Evolutionary conservation across 2,329 filamentous ascomycete species (phyloP).

Genomic region (Proliferodiscus dingleyae): DNA sequence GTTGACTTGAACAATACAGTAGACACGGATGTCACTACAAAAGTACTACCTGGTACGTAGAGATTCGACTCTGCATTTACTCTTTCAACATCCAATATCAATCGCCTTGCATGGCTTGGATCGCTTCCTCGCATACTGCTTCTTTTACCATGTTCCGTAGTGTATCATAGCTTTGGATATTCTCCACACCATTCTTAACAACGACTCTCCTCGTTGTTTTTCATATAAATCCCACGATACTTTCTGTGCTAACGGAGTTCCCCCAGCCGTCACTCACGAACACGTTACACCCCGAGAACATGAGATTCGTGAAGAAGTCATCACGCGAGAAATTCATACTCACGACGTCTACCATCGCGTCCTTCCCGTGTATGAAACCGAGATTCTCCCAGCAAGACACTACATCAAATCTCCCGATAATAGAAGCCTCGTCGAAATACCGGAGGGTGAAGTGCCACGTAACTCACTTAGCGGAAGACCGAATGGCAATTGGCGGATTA

Average conservation of each 20-base stretch:
- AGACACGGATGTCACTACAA: slow-evolving; percentile 28
- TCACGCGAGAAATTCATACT: slow-evolving; percentile 50
- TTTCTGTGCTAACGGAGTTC: too few species aligned
- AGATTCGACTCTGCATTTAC: too few species aligned
- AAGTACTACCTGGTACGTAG: slow-evolving; percentile 28
- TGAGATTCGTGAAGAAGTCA: slow-evolving; percentile 41
- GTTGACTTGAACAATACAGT: slow-evolving; percentile 27
- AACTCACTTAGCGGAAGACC: slow-evolving; percentile 8
- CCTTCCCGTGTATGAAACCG: slow-evolving; percentile 48
- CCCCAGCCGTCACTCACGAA: slow-evolving; percentile 49
- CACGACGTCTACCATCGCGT: slow-evolving; percentile 48
- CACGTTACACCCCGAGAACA: slow-evolving; percentile 39
- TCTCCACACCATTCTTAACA: slow-evolving; percentile 6
- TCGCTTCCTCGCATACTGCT: slow-evolving; percentile 9
- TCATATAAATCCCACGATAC: too few species aligned
- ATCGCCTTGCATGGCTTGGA: slow-evolving; percentile 8
- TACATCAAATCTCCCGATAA: slow-evolving; percentile 33
- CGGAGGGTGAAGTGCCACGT: slow-evolving; percentile 37
- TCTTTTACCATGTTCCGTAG: slow-evolving; percentile 13
- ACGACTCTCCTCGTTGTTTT: slow-evolving; percentile 17
- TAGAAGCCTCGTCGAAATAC: slow-evolving; percentile 42
- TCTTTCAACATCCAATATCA: slow-evolving; percentile 4
- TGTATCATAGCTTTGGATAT: slow-evolving; percentile 18
- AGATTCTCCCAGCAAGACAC: slow-evolving; percentile 48
- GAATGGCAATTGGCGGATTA: slow-evolving; percentile 14